Conservation (phyloP, 495 filamentous ascomycete species). For the Hyaloscypha finlandica region DNA sequence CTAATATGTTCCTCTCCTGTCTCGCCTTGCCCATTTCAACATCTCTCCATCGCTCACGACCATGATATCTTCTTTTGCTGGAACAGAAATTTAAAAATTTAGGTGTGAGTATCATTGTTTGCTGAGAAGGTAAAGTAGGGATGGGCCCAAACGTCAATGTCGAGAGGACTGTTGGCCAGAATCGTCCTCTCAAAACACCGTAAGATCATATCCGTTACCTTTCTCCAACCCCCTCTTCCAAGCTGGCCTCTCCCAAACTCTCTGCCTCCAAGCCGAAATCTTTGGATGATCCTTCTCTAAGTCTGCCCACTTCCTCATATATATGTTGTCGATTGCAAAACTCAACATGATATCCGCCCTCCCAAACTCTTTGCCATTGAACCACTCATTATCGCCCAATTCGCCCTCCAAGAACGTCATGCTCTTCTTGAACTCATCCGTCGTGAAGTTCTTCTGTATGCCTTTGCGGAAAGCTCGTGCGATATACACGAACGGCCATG, state of each 20-base stretch:
- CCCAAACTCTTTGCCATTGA: slow-evolving; percentile 27
- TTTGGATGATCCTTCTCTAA: slow-evolving; percentile 26
- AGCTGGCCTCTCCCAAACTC: slow-evolving; percentile 20
- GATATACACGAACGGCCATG: slow-evolving; percentile 22
- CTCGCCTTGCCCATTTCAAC: too few relatives aligned
- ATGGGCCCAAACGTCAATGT: too few relatives aligned
- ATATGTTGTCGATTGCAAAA: slow-evolving; percentile 23
- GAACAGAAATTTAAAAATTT: too few relatives aligned
- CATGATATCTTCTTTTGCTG: too few relatives aligned
- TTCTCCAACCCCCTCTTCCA: slow-evolving; percentile 31
- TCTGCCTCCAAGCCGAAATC: slow-evolving; percentile 25
- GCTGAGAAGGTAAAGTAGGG: too few relatives aligned
- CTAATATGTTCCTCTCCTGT: too few relatives aligned
- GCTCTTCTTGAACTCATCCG: slow-evolving; percentile 21
- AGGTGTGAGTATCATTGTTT: too few relatives aligned
- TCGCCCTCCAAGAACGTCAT: slow-evolving; percentile 24
- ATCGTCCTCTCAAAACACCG: not conserved
- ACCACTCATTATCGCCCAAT: slow-evolving; percentile 24
- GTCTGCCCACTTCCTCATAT: slow-evolving; percentile 18
- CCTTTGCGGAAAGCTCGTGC: not conserved
- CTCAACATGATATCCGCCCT: slow-evolving; percentile 29
- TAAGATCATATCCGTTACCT: slow-evolving; percentile 29
- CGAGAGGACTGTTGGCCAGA: too few relatives aligned
- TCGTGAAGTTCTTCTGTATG: slow-evolving; percentile 15
- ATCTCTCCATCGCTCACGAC: too few relatives aligned